phyloP scores from a whole-genome alignment of 129 eudicot genomes.

The Artemisia annua region DNA sequence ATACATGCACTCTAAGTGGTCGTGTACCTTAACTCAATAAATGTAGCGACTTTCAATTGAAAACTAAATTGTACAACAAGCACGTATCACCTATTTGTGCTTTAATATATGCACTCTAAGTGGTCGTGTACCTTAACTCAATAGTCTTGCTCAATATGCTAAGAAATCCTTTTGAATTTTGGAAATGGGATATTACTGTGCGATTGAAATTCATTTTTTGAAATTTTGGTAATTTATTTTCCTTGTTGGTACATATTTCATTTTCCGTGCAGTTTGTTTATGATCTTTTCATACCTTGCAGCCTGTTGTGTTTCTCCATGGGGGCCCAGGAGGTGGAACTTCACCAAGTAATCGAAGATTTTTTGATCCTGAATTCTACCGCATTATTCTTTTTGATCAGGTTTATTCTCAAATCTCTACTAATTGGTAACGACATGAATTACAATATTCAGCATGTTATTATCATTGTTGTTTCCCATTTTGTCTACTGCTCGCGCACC shows the following conservation, averaged over 20 bases:
- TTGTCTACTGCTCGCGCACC: too few species aligned
- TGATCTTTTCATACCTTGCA: slow-evolving; percentile 39
- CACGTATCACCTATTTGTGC: too few species aligned
- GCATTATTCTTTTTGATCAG: slow-evolving; percentile 95
- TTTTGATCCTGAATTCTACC: slow-evolving; percentile 92
- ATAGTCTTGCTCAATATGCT: too few species aligned
- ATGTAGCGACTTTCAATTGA: too few species aligned
- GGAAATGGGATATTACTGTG: background rate
- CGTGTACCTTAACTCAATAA: too few species aligned
- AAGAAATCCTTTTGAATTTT: too few species aligned
- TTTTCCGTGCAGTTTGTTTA: slow-evolving; percentile 3
- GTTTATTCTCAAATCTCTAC: slow-evolving; percentile 34
- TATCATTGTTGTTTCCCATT: background rate
- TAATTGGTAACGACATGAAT: background rate
- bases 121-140: too few species aligned
- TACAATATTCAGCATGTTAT: background rate
- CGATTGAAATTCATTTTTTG: background rate
- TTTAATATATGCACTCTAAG: too few species aligned
- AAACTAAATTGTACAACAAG: too few species aligned
- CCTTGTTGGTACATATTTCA: background rate
- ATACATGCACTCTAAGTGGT: too few species aligned
- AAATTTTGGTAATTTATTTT: background rate
- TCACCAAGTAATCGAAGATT: slow-evolving; percentile 90
- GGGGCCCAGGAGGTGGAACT: slow-evolving; percentile 99
- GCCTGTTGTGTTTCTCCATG: slow-evolving; percentile 98